Evolutionary conservation across 441 rosid genomes (phyloP).

Genomic region (Arabidopsis lyrata): DNA sequence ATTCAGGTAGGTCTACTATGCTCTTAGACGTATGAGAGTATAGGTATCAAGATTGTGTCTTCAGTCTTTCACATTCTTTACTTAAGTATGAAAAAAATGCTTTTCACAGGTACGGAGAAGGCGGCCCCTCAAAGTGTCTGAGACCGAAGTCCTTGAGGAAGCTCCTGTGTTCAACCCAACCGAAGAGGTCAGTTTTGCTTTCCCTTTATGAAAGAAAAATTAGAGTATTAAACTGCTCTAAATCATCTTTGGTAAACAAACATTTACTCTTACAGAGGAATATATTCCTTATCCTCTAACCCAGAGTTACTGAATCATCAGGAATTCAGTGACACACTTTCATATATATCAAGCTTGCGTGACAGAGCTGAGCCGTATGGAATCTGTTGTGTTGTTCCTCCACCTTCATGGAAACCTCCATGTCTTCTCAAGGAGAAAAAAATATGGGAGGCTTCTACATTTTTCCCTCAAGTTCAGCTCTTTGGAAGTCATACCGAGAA

Average conservation of each 20-base stretch:
- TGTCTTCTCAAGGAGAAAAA: conserved; percentile 55
- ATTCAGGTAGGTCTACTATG: conserved; percentile 7
- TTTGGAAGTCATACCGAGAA: conserved; percentile 50
- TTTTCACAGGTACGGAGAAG: conserved; percentile 50
- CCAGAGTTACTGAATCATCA: conserved; percentile 46
- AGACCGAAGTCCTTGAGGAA: conserved; percentile 52
- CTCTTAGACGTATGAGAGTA: conserved; percentile 16
- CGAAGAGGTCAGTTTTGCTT: conserved; percentile 57
- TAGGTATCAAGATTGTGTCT: conserved; percentile 26
- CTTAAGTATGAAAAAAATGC: conserved; percentile 35
- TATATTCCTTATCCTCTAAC: conserved; percentile 38
- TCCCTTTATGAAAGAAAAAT: conserved; percentile 18
- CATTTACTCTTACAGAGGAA: conserved; percentile 24
- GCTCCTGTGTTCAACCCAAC: conserved; percentile 67
- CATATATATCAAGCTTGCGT: conserved; percentile 64
- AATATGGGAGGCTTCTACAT: conserved; percentile 57
- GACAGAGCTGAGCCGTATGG: conserved; percentile 64
- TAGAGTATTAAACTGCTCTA: conserved; percentile 28
- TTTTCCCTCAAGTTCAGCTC: conserved; percentile 55
- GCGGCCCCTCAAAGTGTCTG: conserved; percentile 47
- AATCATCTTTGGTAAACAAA: conserved; percentile 27
- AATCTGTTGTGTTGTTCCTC: conserved; percentile 77
- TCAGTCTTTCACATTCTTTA: conserved; percentile 31
- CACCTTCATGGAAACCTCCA: conserved; percentile 74
- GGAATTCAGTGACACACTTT: conserved; percentile 72